phyloP scores from a whole-genome alignment of 805 yeast genomes.

The Myxozyma melibiosi region DNA sequence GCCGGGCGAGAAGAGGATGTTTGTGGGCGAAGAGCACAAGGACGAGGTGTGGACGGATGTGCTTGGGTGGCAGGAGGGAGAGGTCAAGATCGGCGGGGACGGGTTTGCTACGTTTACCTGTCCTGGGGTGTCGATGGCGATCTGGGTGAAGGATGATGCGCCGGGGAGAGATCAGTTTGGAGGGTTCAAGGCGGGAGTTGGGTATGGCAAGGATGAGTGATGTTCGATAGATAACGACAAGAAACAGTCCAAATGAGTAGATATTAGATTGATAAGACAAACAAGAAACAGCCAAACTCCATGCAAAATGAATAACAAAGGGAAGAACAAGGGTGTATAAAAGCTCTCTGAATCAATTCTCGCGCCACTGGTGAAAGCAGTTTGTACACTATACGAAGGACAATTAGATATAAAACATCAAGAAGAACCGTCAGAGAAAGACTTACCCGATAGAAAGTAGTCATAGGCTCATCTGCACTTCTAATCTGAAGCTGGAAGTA shows the following conservation, averaged over 20 bases:
- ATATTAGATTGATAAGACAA: not conserved
- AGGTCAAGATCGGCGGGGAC: constrained; percentile 25
- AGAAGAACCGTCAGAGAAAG: not conserved
- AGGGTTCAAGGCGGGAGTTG: constrained; percentile 10
- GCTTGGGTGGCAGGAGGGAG: constrained; percentile 22
- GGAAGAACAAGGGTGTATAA: not conserved
- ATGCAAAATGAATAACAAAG: not conserved
- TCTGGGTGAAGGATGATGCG: constrained; percentile 27
- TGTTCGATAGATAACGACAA: not conserved
- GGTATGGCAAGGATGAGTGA: constrained; percentile 5
- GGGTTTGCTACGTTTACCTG: constrained; percentile 27
- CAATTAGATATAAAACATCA: not conserved
- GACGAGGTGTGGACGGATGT: constrained; percentile 33
- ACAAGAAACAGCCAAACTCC: not conserved
- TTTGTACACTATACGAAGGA: constrained; percentile 61
- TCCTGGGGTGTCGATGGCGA: constrained; percentile 25
- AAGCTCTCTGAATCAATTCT: constrained; percentile 54
- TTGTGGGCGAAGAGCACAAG: constrained; percentile 25
- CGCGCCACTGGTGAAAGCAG: constrained; percentile 96
- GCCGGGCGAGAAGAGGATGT: constrained; percentile 27
- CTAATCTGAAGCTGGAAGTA: constrained; percentile 95
- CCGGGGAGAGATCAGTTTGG: constrained; percentile 26
- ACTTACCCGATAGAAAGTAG: constrained; percentile 78
- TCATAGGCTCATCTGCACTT: constrained; percentile 99
- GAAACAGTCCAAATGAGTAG: too few species aligned